Evolutionary conservation across 2,329 filamentous ascomycete genomes (phyloP), one percentile per base, ranked within the genome.

Genomic region (Alternaria sp.): DNA sequence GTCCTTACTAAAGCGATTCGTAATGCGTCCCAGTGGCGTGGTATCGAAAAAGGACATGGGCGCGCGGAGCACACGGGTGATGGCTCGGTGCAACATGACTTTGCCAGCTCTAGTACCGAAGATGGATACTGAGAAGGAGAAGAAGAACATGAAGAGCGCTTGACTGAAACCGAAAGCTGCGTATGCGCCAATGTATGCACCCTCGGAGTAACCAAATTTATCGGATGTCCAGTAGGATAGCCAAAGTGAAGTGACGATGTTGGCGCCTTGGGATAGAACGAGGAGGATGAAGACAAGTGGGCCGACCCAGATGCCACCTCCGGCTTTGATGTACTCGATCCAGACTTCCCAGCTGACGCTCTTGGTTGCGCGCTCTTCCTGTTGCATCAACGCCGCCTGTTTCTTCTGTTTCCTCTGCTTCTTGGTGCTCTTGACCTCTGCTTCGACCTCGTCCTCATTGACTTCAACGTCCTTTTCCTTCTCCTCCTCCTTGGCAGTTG

Each of bases 1-100:
- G 73, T 99, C 95, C 69, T 94, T 91, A 32, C 93, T 96, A 80
- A 98, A 98, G 16, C 95, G 92, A 78, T 98, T 98, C 22, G 93
- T 97, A 77, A 98, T 97, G 38, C 94, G 90, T 20, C 95, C 95
- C 1, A 98, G 85, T 0, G 95, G 95, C 0, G 95, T 98, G 0
- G 95, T 98, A 72, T 99, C 95, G 81, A 98, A 98, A 81, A 98
- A 98, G 5, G 92, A 91, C 93, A 90, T 90, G 1, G 89, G 89
- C 4, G 89, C 88, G 48, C 88, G 82, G 9, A 90, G 77, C 1
- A 95, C 92, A 16, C 92, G 86, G 9, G 85, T 88, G 71, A 98
- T 92, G 7, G 95, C 94, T 36, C 88, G 84, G 30, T 90, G 87
- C 52, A 98, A 86, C 87, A 98, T 93, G 40, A 85, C 85, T 77